phyloP scores from a whole-genome alignment of 768 basidiomycete species.

The Rhizopogon roseolus region DNA sequence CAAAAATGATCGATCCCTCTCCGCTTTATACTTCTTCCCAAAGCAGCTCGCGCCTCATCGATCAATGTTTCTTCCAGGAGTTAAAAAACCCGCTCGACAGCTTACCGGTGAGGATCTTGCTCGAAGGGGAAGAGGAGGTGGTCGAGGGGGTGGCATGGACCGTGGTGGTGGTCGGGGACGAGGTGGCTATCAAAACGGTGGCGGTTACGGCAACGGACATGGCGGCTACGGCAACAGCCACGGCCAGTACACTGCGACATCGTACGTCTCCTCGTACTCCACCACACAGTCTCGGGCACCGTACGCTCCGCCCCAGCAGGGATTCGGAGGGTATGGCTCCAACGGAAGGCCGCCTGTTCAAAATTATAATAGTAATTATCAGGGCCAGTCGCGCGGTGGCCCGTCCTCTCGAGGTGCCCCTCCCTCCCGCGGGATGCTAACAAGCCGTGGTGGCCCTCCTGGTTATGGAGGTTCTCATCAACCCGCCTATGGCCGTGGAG shows the following conservation, averaged over 20 bases:
- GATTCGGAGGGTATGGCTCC: conserved; percentile 28
- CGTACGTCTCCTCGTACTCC: conserved; percentile 14
- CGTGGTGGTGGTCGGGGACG: conserved; percentile 31
- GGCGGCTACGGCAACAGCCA: conserved; percentile 10
- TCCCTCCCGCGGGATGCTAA: conserved; percentile 2
- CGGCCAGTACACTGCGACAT: conserved; percentile 10
- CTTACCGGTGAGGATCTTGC: conserved; percentile 66
- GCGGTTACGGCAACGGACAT: conserved; percentile 11
- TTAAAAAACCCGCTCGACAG: conserved; percentile 49
- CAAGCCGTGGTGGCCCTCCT: conserved; percentile 7
- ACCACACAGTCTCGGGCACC: conserved; percentile 9
- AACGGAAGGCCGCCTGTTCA: conserved; percentile 25
- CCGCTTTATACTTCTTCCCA: conserved; percentile 86
- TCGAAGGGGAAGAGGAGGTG: conserved; percentile 47
- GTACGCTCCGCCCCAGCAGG: conserved; percentile 14
- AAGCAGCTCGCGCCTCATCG: conserved; percentile 81
- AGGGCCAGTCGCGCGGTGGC: conserved; percentile 20
- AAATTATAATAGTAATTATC: conserved; percentile 27
- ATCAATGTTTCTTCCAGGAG: conserved; percentile 76
- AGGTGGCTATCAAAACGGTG: conserved; percentile 20
- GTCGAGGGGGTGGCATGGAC: conserved; percentile 38
- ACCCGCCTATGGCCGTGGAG: conserved; percentile 20
- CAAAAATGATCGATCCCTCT: conserved; percentile 80
- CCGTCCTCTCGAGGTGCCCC: conserved; percentile 7
- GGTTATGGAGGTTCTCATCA: conserved; percentile 20